Evolutionary conservation across 2,329 filamentous ascomycete genomes (phyloP), one percentile per base, ranked within the genome.

Genomic region (Trichoderma arundinaceum): DNA sequence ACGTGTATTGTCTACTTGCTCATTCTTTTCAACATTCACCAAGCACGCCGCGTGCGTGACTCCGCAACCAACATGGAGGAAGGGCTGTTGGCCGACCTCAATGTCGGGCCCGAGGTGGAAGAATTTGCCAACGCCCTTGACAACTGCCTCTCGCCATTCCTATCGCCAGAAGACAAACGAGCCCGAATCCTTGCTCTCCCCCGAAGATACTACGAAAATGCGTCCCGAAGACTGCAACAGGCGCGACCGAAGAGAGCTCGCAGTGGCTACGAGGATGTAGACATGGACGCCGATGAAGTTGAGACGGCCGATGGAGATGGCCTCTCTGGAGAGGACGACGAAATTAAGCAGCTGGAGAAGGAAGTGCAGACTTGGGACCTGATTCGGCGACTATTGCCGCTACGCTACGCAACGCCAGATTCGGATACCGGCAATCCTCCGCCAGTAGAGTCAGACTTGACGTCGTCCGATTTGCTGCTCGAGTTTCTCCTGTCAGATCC

Each of bases 291-390:
- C 7, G 86, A 88, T 68, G 84, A 85, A 46, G 75, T 73, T 46
- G 81, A 82, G 15, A 74, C 77, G 33, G 72, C 71, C 22, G 72
- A 68, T 58, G 68, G 67, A 51, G 72, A 68, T 58, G 69, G 67
- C 52, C 70, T 69, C 66, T 72, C 71, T 46, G 68, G 68, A 12
- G 64, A 71, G 4, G 38, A 66, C 17, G 71, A 73, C 13, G 72
- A 76, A 54, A 72, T 70, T 56, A 74, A 68, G 84, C 73, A 85
- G 64, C 90, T 92, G 83, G 88, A 96, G 76, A 85, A 90, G 69
- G 95, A 99, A 77, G 87, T 89, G 46, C 92, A 96, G 72, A 95
- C 93, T 0, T 99, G 95, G 95, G 89, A 96, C 73, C 82, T 98
- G 33, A 80, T 98, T 66, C 85, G 88, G 56, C 86, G 91, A 44